phyloP scores from a whole-genome alignment of 345 rosid genomes.

The Clarkia xantiana region DNA sequence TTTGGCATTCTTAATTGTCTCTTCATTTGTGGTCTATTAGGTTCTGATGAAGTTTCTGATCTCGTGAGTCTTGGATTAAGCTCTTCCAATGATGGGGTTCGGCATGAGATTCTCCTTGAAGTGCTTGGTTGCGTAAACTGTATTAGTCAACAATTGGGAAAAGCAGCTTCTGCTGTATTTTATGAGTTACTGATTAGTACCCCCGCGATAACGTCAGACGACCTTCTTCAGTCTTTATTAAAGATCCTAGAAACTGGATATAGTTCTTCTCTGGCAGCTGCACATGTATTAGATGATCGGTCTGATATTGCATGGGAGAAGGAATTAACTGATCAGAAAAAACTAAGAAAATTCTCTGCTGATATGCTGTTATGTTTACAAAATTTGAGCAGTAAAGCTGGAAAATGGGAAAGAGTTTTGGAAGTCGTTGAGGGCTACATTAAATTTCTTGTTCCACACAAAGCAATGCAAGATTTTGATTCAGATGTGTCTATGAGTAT shows the following conservation, averaged over 20 bases:
- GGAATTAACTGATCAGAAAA: constrained; percentile 51
- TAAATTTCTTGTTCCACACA: constrained; percentile 63
- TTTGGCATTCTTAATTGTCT: background rate
- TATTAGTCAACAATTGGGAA: constrained; percentile 71
- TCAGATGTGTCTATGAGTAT: constrained; percentile 31
- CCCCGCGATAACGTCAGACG: constrained; percentile 50
- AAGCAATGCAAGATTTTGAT: constrained; percentile 29
- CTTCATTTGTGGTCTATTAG: constrained; percentile 20
- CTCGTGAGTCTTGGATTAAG: constrained; percentile 27
- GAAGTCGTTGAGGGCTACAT: constrained; percentile 48
- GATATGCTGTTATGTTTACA: constrained; percentile 60
- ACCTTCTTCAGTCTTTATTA: constrained; percentile 52
- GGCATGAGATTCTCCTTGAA: constrained; percentile 48
- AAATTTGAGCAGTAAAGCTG: constrained; percentile 45
- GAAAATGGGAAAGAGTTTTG: constrained; percentile 62
- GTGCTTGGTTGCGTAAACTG: constrained; percentile 43
- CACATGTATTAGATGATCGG: constrained; percentile 30
- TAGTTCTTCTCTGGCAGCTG: constrained; percentile 30
- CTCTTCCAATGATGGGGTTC: constrained; percentile 25
- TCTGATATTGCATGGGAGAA: constrained; percentile 55
- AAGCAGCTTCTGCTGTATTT: constrained; percentile 56
- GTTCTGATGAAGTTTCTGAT: constrained; percentile 35
- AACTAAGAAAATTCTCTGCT: constrained; percentile 61
- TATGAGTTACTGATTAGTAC: constrained; percentile 58
- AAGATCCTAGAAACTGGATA: constrained; percentile 77